Conservation (phyloP, 1,284 basidiomycete genomes). For the Mrakiaceae sp. region DNA sequence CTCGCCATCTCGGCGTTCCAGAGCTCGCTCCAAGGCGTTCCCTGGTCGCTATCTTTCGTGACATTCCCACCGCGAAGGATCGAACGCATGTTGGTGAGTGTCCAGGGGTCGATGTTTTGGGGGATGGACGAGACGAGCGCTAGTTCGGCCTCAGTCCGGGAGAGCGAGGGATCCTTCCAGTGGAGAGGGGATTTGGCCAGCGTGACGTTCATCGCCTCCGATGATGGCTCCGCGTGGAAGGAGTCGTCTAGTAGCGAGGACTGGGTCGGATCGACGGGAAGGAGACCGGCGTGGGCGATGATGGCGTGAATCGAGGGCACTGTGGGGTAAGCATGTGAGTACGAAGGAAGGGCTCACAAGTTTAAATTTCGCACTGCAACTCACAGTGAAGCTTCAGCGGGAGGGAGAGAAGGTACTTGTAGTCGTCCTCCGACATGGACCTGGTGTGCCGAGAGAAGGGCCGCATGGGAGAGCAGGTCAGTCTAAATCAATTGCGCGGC, state of each 20-base stretch:
- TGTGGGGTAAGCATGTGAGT: neutral
- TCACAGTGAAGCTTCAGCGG: constrained; percentile 54
- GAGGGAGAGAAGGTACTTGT: constrained; percentile 53
- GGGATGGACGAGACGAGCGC: constrained; percentile 51
- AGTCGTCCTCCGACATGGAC: constrained; percentile 48
- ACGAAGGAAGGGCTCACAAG: neutral
- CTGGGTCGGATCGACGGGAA: constrained; percentile 53
- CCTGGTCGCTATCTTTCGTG: constrained; percentile 46
- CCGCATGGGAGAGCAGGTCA: no score
- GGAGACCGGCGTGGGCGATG: constrained; percentile 71
- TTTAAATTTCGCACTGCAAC: neutral
- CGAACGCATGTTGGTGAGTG: constrained; percentile 61
- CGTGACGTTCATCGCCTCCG: constrained; percentile 24
- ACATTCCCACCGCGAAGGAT: constrained; percentile 46
- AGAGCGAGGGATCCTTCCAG: neutral
- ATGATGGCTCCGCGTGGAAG: constrained; percentile 44
- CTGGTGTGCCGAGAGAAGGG: constrained; percentile 22
- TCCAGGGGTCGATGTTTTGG: constrained; percentile 64
- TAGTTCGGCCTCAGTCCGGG: constrained; percentile 35
- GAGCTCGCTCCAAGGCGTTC: constrained; percentile 57
- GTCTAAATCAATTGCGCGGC: no score
- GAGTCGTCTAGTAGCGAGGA: constrained; percentile 31
- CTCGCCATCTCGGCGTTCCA: constrained; percentile 60
- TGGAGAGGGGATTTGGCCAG: constrained; percentile 1
- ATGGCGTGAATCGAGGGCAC: constrained; percentile 58